Percentiles rank a stretch among this genome's conserved stretches.
These are phyloP conservation scores for Monotropa hypopitys DNA, from an alignment of 179 eudicot genomes.

Conservation along the genomic window DNA sequence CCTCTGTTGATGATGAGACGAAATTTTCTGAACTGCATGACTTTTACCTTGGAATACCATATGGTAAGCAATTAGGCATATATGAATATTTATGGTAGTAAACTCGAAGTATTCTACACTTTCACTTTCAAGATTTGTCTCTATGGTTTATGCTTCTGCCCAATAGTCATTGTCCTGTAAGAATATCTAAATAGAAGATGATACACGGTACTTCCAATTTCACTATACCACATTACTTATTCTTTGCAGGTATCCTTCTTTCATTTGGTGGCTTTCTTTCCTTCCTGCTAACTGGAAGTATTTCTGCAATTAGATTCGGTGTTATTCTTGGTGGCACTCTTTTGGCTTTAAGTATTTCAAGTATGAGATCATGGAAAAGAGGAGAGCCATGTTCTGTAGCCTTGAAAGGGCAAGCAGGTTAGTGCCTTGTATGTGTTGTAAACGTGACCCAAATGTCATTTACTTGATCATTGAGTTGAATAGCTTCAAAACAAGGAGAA, in stretches of 20 bases:
- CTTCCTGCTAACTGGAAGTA: conserved; percentile 79
- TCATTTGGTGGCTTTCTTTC: conserved; percentile 71
- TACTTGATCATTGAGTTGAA: background rate
- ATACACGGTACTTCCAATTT: background rate
- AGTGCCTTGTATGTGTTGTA: conserved; percentile 9
- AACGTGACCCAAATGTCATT: background rate
- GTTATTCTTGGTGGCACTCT: conserved; percentile 85
- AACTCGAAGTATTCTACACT: background rate
- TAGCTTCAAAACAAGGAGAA: background rate
- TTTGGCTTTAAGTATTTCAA: conserved; percentile 69
- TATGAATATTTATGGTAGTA: background rate
- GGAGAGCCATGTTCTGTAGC: conserved; percentile 40
- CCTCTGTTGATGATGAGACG: conserved; percentile 42
- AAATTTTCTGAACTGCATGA: conserved; percentile 66
- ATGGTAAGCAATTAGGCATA: conserved; percentile 33
- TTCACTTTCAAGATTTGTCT: background rate
- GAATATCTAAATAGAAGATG: background rate
- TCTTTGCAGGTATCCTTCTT: conserved; percentile 59
- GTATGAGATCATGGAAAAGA: conserved; percentile 71
- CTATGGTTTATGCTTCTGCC: background rate
- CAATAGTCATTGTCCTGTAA: background rate
- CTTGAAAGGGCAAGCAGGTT: conserved; percentile 87
- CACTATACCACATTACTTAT: background rate
- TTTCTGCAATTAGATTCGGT: conserved; percentile 76
- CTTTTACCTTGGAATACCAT: conserved; percentile 85